These are phyloP conservation scores for Tuber brumale DNA, from an alignment of 495 filamentous ascomycete species.

Conservation along the genomic window DNA sequence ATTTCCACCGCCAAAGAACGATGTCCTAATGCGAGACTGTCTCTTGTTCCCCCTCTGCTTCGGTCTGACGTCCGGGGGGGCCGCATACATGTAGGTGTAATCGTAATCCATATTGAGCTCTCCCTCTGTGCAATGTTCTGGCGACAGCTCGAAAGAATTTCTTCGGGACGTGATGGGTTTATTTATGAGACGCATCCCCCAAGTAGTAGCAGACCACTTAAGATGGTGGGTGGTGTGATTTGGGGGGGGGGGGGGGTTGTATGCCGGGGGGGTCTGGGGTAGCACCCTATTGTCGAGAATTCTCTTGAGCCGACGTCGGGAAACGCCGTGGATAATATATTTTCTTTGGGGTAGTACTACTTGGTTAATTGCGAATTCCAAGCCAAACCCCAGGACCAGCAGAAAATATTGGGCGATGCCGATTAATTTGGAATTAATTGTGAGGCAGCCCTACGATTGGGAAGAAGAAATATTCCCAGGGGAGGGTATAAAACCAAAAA, in stretches of 20 bases:
- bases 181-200: conserved; percentile 36
- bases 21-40: conserved; percentile 36
- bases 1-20: conserved; percentile 32
- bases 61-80: conserved; percentile 9
- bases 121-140: conserved; percentile 26
- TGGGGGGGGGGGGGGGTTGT: background rate
- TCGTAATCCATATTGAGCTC: conserved; percentile 28
- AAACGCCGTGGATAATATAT: conserved; percentile 12
- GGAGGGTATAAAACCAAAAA: conserved; percentile 30
- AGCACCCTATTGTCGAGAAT: conserved; percentile 16
- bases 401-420: conserved; percentile 13
- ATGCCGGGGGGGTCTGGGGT: conserved; percentile 4
- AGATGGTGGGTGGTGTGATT: background rate
- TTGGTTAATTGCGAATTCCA: conserved; percentile 27
- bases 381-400: background rate
- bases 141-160: conserved; percentile 25
- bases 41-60: conserved; percentile 33
- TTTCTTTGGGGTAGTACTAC: conserved; percentile 12
- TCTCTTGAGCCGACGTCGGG: conserved; percentile 16
- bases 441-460: conserved; percentile 21
- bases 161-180: conserved; percentile 29
- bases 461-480: conserved; percentile 29
- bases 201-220: background rate
- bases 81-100: conserved; percentile 25
- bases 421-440: conserved; percentile 39